These are phyloP conservation scores for Plantago rigida DNA, from an alignment of 305 asterid genomes.

Conservation along the genomic window DNA sequence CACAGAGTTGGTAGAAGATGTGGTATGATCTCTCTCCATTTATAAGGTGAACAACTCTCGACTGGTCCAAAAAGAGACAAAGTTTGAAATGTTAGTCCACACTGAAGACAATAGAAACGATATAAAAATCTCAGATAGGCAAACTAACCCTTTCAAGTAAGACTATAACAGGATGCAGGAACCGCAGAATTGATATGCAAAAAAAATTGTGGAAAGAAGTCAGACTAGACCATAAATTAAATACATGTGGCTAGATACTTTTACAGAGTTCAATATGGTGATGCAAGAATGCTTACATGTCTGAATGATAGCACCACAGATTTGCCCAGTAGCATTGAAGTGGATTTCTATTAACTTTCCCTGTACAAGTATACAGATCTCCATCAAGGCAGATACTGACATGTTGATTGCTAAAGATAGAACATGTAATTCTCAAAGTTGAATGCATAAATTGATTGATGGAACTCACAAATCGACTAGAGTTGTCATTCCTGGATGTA, in stretches of 20 bases:
- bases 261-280: slow-evolving; percentile 25
- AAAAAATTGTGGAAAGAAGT: slow-evolving; percentile 24
- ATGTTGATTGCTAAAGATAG: slow-evolving; percentile 24
- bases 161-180: slow-evolving; percentile 28
- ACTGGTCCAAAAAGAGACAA: slow-evolving; percentile 51
- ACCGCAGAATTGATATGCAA: slow-evolving; percentile 26
- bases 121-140: slow-evolving; percentile 15
- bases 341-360: slow-evolving; percentile 78
- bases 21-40: slow-evolving; percentile 87
- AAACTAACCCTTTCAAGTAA: slow-evolving; percentile 47
- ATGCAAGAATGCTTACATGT: slow-evolving; percentile 56
- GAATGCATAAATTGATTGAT: slow-evolving; percentile 18
- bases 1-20: slow-evolving; percentile 90
- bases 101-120: slow-evolving; percentile 15
- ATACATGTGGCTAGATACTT: slow-evolving; percentile 16
- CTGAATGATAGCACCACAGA: slow-evolving; percentile 76
- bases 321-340: slow-evolving; percentile 60
- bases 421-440: slow-evolving; percentile 6
- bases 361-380: slow-evolving; percentile 37
- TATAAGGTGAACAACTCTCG: slow-evolving; percentile 74
- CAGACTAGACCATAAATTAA: slow-evolving; percentile 23
- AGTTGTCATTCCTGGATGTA: slow-evolving; percentile 64
- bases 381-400: slow-evolving; percentile 19
- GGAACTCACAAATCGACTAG: slow-evolving; percentile 85
- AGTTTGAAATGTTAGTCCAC: slow-evolving; percentile 28